Evolutionary conservation across 352 stramenopile species (phyloP).

Genomic region (Pilasporangium apinafurcum): DNA sequence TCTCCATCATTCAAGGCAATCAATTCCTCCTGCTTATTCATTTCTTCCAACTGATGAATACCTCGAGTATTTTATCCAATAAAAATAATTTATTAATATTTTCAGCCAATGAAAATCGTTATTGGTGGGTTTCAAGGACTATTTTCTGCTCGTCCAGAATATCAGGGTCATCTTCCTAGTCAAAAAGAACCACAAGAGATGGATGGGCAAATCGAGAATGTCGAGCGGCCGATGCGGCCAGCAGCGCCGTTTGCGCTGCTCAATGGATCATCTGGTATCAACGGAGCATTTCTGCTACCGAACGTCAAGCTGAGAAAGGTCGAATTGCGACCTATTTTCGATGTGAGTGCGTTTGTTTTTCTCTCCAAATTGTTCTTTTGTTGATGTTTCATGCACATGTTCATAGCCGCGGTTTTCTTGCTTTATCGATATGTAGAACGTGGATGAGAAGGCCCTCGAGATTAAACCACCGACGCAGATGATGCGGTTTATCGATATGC

Average conservation of each 20-base stretch:
- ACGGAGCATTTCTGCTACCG: slow-evolving; percentile 31
- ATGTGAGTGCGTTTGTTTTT: slow-evolving; percentile 19
- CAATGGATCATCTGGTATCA: not conserved
- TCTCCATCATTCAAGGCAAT: too few species aligned
- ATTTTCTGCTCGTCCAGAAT: too few species aligned
- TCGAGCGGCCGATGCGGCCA: slow-evolving; percentile 7
- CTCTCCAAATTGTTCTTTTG: not conserved
- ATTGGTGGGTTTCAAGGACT: too few species aligned
- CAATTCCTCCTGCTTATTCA: too few species aligned
- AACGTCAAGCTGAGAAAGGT: slow-evolving; percentile 64
- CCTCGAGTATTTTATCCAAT: not conserved
- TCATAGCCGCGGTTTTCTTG: not conserved
- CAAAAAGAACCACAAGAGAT: not conserved
- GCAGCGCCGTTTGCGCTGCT: slow-evolving; percentile 33
- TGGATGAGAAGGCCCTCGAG: slow-evolving; percentile 58
- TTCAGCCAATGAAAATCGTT: not conserved
- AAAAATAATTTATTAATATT: not conserved
- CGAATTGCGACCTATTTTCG: slow-evolving; percentile 63
- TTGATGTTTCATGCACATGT: slow-evolving; percentile 1
- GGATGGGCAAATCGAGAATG: slow-evolving; percentile 2
- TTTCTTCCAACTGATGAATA: slow-evolving; percentile 1
- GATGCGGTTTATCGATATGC: slow-evolving; percentile 74
- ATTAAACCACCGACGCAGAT: slow-evolving; percentile 73
- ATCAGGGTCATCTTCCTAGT: not conserved
- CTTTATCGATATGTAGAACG: slow-evolving; percentile 30